A percentile compares a stretch with the other conserved stretches of the same genome.
Conservation (phyloP, 2,329 filamentous ascomycete genomes). For the Phyllosticta citriasiana region DNA sequence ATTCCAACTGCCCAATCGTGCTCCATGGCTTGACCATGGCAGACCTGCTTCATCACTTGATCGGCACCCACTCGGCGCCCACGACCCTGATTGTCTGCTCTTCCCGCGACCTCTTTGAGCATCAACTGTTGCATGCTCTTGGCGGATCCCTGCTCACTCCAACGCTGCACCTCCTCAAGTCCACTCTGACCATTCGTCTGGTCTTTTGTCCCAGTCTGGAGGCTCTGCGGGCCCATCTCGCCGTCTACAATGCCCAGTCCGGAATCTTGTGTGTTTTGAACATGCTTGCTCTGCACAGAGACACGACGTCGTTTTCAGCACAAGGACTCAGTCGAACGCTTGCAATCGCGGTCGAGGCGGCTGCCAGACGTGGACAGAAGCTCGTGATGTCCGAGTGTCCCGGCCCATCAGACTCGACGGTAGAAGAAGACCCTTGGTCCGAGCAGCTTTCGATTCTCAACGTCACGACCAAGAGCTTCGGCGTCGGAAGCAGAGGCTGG, state of each 20-base stretch:
- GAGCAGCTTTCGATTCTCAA: constrained; percentile 39
- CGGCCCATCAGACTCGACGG: constrained; percentile 20
- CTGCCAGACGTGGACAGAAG: constrained; percentile 25
- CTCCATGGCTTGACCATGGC: constrained; percentile 30
- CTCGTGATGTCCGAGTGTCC: constrained; percentile 35
- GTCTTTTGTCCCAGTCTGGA: constrained; percentile 67
- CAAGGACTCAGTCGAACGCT: constrained; percentile 58
- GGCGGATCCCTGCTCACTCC: constrained; percentile 30
- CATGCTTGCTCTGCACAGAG: constrained; percentile 53
- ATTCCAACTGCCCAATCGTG: constrained; percentile 22
- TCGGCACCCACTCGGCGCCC: constrained; percentile 49
- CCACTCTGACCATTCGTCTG: constrained; percentile 58
- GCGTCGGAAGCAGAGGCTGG: constrained; percentile 32
- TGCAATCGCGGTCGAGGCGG: constrained; percentile 54
- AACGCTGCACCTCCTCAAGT: constrained; percentile 59
- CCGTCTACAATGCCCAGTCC: constrained; percentile 13
- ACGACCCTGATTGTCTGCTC: constrained; percentile 65
- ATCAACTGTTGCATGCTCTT: constrained; percentile 35
- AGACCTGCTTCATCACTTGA: constrained; percentile 48
- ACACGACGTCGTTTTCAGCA: constrained; percentile 64
- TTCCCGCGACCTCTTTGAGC: constrained; percentile 53
- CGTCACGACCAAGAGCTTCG: constrained; percentile 33
- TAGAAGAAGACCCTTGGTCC: constrained; percentile 49
- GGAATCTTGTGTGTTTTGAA: constrained; percentile 52
- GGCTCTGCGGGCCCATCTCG: constrained; percentile 65